Conservation (phyloP, 2,329 filamentous ascomycete genomes). For the Didymella arachidicola region DNA sequence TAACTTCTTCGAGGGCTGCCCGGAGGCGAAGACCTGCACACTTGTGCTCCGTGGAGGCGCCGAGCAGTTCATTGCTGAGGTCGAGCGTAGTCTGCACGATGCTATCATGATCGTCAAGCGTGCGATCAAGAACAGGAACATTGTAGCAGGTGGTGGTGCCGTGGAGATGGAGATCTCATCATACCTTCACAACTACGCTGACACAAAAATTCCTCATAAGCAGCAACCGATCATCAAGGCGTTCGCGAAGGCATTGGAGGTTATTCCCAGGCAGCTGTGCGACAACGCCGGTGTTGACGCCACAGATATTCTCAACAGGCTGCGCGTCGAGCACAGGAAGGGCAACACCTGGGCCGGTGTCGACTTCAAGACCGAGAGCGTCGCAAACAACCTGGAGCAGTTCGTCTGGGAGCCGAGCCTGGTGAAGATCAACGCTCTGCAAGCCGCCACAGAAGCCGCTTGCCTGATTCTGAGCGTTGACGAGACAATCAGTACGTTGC, state of each 20-base stretch:
- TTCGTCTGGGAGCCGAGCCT: constrained; percentile 98
- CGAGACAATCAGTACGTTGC: constrained; percentile 85
- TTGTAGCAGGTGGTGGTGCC: constrained; percentile 94
- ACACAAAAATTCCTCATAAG: constrained; percentile 91
- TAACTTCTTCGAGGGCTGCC: constrained; percentile 98
- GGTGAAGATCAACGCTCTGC: constrained; percentile 96
- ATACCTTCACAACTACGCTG: constrained; percentile 90
- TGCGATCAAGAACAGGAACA: constrained; percentile 90
- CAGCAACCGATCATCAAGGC: constrained; percentile 98
- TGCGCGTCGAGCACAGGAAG: constrained; percentile 95
- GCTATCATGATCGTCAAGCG: constrained; percentile 99
- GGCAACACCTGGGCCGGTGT: constrained; percentile 94
- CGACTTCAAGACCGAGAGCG: constrained; percentile 90
- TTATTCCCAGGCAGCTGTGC: constrained; percentile 95
- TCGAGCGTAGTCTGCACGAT: constrained; percentile 96
- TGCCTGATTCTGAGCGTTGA: constrained; percentile 96
- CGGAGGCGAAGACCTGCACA: constrained; percentile 95
- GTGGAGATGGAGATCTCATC: constrained; percentile 96
- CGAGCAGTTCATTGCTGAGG: constrained; percentile 98
- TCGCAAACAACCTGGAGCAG: constrained; percentile 90
- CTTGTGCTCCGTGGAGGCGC: constrained; percentile 93
- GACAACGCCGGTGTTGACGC: constrained; percentile 99
- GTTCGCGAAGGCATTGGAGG: constrained; percentile 95
- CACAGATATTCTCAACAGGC: constrained; percentile 94
- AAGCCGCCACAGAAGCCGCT: constrained; percentile 92